A percentile compares a stretch with the other conserved stretches of the same genome.
Evolutionary conservation across 805 yeast species (phyloP).

Genomic region (Metschnikowia similis): DNA sequence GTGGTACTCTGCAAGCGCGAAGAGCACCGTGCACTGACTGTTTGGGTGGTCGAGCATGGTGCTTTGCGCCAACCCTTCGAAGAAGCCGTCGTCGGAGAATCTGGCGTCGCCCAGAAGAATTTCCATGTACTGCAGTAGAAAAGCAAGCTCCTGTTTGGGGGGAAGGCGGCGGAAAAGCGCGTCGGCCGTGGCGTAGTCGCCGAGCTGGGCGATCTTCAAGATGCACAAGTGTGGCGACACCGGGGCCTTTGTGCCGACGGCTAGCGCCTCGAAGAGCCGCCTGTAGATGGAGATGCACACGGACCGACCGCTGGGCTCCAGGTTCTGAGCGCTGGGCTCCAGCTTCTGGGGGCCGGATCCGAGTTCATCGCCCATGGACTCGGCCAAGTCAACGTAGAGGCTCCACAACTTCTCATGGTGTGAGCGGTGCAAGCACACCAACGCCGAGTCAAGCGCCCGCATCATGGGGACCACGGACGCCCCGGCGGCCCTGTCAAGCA

Average conservation of each 20-base stretch:
- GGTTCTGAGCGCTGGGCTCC: too few relatives aligned
- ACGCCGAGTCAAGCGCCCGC: conserved; percentile 43
- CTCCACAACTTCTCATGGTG: conserved; percentile 47
- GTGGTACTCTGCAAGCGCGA: conserved; percentile 47
- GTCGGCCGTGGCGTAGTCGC: conserved; percentile 22
- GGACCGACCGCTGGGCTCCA: background rate
- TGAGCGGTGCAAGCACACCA: conserved; percentile 44
- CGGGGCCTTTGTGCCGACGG: background rate
- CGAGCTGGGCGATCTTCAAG: conserved; percentile 29
- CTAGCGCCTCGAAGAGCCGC: conserved; percentile 23
- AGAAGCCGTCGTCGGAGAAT: conserved; percentile 3
- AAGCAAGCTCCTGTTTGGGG: background rate
- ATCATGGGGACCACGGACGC: background rate
- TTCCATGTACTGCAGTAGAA: conserved; percentile 6
- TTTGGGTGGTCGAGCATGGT: conserved; percentile 47
- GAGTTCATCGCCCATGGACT: conserved; percentile 16
- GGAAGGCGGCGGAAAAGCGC: conserved; percentile 22
- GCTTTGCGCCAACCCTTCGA: conserved; percentile 4
- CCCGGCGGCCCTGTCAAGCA: background rate
- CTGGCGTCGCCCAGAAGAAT: background rate
- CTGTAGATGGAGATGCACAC: conserved; percentile 24
- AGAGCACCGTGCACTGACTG: conserved; percentile 48
- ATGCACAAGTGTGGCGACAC: conserved; percentile 10
- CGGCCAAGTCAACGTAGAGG: conserved; percentile 51
- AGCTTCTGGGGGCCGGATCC: too few relatives aligned